Evolutionary conservation across 2,329 filamentous ascomycete species (phyloP).

Genomic region (Akanthomyces muscarius): DNA sequence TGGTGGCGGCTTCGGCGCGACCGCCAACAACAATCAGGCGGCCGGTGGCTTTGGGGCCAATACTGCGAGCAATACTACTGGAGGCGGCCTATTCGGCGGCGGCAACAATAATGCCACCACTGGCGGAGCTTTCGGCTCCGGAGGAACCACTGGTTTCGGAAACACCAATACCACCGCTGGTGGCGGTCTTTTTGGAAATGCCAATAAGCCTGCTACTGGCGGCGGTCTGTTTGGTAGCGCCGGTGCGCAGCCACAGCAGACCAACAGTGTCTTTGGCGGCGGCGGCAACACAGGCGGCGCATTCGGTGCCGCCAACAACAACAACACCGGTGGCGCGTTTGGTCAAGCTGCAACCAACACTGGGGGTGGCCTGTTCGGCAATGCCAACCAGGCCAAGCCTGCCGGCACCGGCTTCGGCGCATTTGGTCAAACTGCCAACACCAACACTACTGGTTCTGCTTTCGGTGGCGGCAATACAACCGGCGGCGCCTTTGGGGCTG

Average conservation of each 20-base stretch:
- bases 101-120: conserved; percentile 31
- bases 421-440: conserved; percentile 40
- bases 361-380: conserved; percentile 44
- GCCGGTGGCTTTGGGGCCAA: conserved; percentile 44
- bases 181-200: conserved; percentile 37
- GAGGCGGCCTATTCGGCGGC: conserved; percentile 37
- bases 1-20: conserved; percentile 48
- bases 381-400: conserved; percentile 37
- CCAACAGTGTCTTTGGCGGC: conserved; percentile 38
- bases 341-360: conserved; percentile 27
- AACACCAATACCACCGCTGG: conserved; percentile 23
- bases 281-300: conserved; percentile 26
- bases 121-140: conserved; percentile 21
- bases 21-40: conserved; percentile 30
- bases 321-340: conserved; percentile 21
- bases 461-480: conserved; percentile 27
- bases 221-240: conserved; percentile 37
- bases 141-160: conserved; percentile 36
- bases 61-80: conserved; percentile 25
- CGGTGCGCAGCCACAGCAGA: conserved; percentile 20
- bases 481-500: conserved; percentile 36
- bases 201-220: conserved; percentile 27
- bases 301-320: conserved; percentile 23
- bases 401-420: conserved; percentile 33
- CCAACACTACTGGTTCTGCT: conserved; percentile 24